Base-by-base conservation (phyloP, 768 basidiomycete genomes). In the Serendipita vermifera region DNA sequence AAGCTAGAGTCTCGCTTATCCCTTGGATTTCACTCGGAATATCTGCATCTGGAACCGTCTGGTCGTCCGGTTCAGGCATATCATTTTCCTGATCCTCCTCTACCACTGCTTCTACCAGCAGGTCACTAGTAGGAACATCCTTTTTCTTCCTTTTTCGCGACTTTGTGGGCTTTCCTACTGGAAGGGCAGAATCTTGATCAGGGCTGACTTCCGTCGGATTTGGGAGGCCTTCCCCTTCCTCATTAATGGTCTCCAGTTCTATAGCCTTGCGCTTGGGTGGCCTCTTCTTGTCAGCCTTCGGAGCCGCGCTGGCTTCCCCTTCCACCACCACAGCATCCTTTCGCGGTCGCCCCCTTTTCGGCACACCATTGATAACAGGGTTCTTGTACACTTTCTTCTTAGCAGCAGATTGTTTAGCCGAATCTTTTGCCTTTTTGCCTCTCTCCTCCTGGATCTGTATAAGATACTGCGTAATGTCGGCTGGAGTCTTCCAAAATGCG, bases 401-500 rank as follows among this genome's bases (percentile, higher is more conserved):
- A 17, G 33, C 38, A 26, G 31, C 38, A 33, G 15, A 26, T 24
- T 20, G 5, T 36, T 35, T 38, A 38, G 51, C 41, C 33, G 29
- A 31, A 29, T 54, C 20, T 20, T 2, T 35, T 3, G 39, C 57
- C 27, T 51, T 22, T 29, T 58, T 41, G 15, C 33, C 15, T 39
- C 46, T 20, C 5, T 15, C 6, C 9, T 15, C n/a, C 31, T 51
- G 46, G 29, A 29, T 7, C 46, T 55, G 29, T 13, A 36, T 15
- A 17, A 56, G 74, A 59, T 77, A 78, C 15, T 62, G 63, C 38
- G 65, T 58, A 31, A 85, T 67, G 9, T 68, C 72, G 4, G 57
- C 64, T 13, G 70, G 66, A 51, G 72, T 68, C 11, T 71, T 61
- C 61, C 81, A 90, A 65, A 88, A 89, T n/a, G 71, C 63, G 2